Evolutionary conservation across 805 yeast species (phyloP), one percentile per base, ranked within the genome.

Genomic region (Saturnispora diversa): DNA sequence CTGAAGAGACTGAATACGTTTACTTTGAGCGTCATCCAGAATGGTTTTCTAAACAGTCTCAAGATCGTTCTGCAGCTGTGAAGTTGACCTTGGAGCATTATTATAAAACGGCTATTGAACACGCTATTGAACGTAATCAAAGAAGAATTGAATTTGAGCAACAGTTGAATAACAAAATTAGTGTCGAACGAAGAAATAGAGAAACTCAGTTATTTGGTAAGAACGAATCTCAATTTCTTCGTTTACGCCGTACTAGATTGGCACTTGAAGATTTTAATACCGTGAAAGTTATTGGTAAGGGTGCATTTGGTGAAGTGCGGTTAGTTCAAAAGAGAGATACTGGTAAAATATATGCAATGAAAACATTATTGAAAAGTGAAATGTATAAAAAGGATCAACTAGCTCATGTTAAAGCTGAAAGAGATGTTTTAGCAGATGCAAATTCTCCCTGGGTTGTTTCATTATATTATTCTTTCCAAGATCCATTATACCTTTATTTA

Each of bases 221-320:
- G 55, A 86, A 85, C 51, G 96, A 87, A 61, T 80, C 94, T 5
- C 88, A 84, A 46, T 87, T 84, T 51, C 65, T 88, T 55, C 72
- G 97, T 47, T 69, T 87, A 41, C 68, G 96, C 50, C 74, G 97
- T 59, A 87, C 96, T 1, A 74, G 87, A 54, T 67, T 87, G 40
- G 73, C 86, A 1, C 66, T 86, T 31, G 92, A 82, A 30, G 97
- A 87, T 63, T 84, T 87, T 63, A 74, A 69, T 44, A 87, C 96
- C 1, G 94, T 87, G 40, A 86, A 86, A 62, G 95, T 83, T 26
- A 75, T 70, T 49, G 98, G 98, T 37, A 92, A 92, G 59, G 98
- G 98, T 48, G 96, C 98, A 0, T 92, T 92, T 65, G 98, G 98
- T 46, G 97, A 87, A 56, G 98, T 92, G 26, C 74, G 97, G 47